Base-by-base conservation (phyloP, 495 filamentous ascomycete genomes). In the Daldinia loculata region DNA sequence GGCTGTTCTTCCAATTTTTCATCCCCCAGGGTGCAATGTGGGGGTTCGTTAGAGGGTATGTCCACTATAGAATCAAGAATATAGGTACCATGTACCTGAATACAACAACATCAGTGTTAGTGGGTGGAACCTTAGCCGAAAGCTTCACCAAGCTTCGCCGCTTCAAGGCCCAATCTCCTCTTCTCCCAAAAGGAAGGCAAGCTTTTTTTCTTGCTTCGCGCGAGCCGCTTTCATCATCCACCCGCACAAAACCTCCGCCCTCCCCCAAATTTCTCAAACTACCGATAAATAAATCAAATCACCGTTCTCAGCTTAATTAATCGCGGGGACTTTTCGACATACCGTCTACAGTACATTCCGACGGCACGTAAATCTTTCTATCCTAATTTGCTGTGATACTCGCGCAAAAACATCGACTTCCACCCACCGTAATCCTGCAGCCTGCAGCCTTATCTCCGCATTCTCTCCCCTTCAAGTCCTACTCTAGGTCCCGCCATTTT, bases 141-240 rank as follows among this genome's bases (percentile, higher is more conserved):
- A 78, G 76, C 74, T 75, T 60, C 63, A 66, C 30, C 62, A 52
- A 70, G 72, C 69, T 70, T 63, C 61, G 55, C 55, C 34, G 38
- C 51, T 64, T 52, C 62, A 52, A 70, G 39, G 52, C 36, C 61
- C 56, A 57, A 62, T 63, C 59, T 64, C 71, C 61, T 65, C 51
- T 41, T 43, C 53, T 60, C 61, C 51, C 48, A 56, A 61, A 61
- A 45, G 57, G n/a, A 62, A 45, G 55, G 53, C 39, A 73, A 69
- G 52, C 58, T 63, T 70, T 73, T 65, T 69, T 56, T 67, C 36
- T 52, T 69, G 56, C 62, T 56, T 69, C 56, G 56, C 56, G 43
- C 71, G 69, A 78, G 71, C 72, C 76, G 68, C 76, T 76, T 76
- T 76, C 76, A 74, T 76, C 76, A 78, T 78, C 57, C 61, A 68